These are phyloP conservation scores for Exophiala dermatitidis DNA, from an alignment of 2,329 filamentous ascomycete genomes.

Conservation along the genomic window DNA sequence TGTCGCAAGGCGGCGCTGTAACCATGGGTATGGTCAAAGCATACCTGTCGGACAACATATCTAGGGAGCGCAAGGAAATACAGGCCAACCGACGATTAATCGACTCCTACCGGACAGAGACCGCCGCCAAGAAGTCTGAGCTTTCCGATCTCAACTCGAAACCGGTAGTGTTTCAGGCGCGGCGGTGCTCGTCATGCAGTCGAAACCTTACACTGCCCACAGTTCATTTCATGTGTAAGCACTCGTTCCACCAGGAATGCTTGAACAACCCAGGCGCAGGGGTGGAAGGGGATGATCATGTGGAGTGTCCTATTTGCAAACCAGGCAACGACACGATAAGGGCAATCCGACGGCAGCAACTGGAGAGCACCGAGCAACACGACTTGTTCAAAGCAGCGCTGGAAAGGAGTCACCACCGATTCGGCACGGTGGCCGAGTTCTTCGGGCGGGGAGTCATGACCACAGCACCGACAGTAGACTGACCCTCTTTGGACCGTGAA, in stretches of 20 bases:
- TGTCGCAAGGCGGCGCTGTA: slow-evolving; percentile 71
- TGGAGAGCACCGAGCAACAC: slow-evolving; percentile 78
- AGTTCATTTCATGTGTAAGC: slow-evolving; percentile 95
- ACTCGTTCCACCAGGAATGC: slow-evolving; percentile 91
- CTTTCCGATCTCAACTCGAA: slow-evolving; percentile 69
- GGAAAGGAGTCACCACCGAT: slow-evolving; percentile 61
- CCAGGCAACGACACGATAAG: slow-evolving; percentile 79
- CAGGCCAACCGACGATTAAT: slow-evolving; percentile 74
- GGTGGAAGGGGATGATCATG: slow-evolving; percentile 51
- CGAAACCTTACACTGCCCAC: slow-evolving; percentile 74
- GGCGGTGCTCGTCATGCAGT: slow-evolving; percentile 76
- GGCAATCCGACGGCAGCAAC: slow-evolving; percentile 77
- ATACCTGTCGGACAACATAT: slow-evolving; percentile 83
- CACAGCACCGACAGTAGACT: slow-evolving; percentile 14
- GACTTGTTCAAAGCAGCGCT: slow-evolving; percentile 82
- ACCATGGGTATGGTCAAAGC: slow-evolving; percentile 97
- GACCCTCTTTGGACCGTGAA: slow-evolving; percentile 1
- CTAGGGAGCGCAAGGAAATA: slow-evolving; percentile 81
- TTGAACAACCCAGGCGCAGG: slow-evolving; percentile 49
- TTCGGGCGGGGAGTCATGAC: slow-evolving; percentile 89
- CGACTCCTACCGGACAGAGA: slow-evolving; percentile 75
- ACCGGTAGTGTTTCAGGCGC: slow-evolving; percentile 82
- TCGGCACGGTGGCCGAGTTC: slow-evolving; percentile 88
- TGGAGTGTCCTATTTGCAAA: slow-evolving; percentile 81
- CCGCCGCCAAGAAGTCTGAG: slow-evolving; percentile 68